phyloP scores from a whole-genome alignment of 805 yeast species.

The Cyberlindnera bimundalis region DNA sequence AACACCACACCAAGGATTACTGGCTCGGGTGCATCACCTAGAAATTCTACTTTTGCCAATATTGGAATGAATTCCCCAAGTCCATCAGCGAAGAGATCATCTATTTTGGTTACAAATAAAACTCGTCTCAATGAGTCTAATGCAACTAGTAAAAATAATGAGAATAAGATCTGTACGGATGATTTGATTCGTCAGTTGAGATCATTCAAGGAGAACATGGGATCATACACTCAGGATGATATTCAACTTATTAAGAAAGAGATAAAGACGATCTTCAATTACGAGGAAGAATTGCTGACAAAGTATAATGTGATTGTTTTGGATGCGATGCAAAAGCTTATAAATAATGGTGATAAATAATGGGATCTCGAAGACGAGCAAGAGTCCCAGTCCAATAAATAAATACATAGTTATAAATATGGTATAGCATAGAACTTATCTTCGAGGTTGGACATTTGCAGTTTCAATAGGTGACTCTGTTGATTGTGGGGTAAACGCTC shows the following conservation, averaged over 20 bases:
- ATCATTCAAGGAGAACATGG: conserved; percentile 19
- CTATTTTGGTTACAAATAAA: conserved; percentile 9
- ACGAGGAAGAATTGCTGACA: conserved; percentile 31
- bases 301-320: conserved; percentile 29
- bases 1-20: not conserved
- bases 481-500: not conserved
- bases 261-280: conserved; percentile 21
- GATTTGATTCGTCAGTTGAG: conserved; percentile 17
- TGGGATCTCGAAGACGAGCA: no score
- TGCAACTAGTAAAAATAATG: conserved; percentile 14
- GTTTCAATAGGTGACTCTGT: conserved; percentile 34
- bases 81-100: conserved; percentile 11
- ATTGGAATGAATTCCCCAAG: conserved; percentile 6
- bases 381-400: no score
- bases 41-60: conserved; percentile 2
- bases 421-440: no score
- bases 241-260: conserved; percentile 25
- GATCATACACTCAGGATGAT: conserved; percentile 20
- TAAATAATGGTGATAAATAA: conserved; percentile 11
- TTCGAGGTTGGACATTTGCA: conserved; percentile 38
- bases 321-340: conserved; percentile 13
- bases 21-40: conserved; percentile 9
- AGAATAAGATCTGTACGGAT: conserved; percentile 14
- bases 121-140: conserved; percentile 10
- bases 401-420: no score